A percentile compares a stretch with the other conserved stretches of the same genome.
These are phyloP conservation scores for Cicer chorassanicum DNA, from an alignment of 306 rosid species.

Conservation along the genomic window DNA sequence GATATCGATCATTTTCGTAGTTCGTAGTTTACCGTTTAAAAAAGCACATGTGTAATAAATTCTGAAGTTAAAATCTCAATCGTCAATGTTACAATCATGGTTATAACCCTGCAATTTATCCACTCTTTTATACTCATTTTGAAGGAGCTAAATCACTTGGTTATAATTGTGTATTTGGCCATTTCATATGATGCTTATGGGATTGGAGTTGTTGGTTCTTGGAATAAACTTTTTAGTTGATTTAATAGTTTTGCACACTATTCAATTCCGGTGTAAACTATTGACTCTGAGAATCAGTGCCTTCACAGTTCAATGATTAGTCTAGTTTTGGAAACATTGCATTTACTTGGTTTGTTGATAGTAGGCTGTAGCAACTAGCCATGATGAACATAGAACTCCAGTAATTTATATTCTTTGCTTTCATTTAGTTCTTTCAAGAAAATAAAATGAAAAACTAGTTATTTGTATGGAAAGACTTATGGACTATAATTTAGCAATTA, in stretches of 20 bases:
- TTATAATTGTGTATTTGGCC: no score
- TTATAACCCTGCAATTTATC: background rate
- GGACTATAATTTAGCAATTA: constrained; percentile 29
- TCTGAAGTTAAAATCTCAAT: background rate
- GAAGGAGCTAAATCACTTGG: no score
- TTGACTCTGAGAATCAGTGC: background rate
- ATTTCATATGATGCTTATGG: no score
- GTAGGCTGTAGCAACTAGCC: background rate
- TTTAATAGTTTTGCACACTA: background rate
- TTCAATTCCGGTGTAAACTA: background rate
- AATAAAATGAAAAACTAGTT: constrained; percentile 22
- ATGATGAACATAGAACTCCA: background rate
- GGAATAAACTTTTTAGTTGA: background rate
- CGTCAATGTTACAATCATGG: background rate
- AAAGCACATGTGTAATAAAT: no score
- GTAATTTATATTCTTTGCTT: constrained; percentile 7
- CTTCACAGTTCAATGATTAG: background rate
- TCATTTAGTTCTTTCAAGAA: constrained; percentile 18
- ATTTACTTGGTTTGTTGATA: constrained; percentile 18
- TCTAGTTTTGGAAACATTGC: constrained; percentile 8
- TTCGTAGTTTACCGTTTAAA: no score
- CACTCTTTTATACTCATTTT: background rate
- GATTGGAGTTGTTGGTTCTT: background rate
- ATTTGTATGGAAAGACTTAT: constrained; percentile 18
- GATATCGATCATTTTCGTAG: no score